Evolutionary conservation across 129 eudicot genomes (phyloP).

Genomic region (Centella asiatica): DNA sequence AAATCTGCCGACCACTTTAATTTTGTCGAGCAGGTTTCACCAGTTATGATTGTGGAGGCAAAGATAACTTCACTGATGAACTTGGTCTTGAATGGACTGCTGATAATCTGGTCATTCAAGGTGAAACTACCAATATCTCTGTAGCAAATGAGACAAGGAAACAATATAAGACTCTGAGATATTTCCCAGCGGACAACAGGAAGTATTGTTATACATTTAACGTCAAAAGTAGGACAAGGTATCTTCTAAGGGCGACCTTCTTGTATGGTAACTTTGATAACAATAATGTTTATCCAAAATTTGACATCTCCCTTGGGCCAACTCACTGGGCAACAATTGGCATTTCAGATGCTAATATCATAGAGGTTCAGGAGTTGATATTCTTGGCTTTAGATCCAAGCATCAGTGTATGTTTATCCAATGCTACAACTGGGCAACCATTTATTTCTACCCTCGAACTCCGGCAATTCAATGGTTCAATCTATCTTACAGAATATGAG

Average conservation of each 20-base stretch:
- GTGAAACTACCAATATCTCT: slow-evolving; percentile 53
- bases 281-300: slow-evolving; percentile 90
- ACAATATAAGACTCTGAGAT: slow-evolving; percentile 63
- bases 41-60: slow-evolving; percentile 86
- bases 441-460: slow-evolving; percentile 95
- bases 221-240: slow-evolving; percentile 69
- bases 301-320: slow-evolving; percentile 83
- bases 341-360: slow-evolving; percentile 76
- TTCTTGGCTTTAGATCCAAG: slow-evolving; percentile 72
- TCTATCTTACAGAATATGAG: slow-evolving; percentile 66
- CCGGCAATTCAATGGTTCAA: slow-evolving; percentile 81
- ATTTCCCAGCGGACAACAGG: slow-evolving; percentile 70
- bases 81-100: slow-evolving; percentile 78
- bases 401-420: slow-evolving; percentile 82
- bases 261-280: slow-evolving; percentile 82
- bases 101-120: slow-evolving; percentile 44
- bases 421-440: slow-evolving; percentile 92
- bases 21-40: slow-evolving; percentile 52
- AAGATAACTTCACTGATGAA: slow-evolving; percentile 54
- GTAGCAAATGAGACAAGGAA: slow-evolving; percentile 50
- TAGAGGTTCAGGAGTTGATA: slow-evolving; percentile 70
- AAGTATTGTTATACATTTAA: slow-evolving; percentile 84
- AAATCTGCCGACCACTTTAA: slow-evolving; percentile 12
- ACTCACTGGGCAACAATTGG: slow-evolving; percentile 95
- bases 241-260: slow-evolving; percentile 85